Percentiles rank a stretch among this genome's conserved stretches.
phyloP scores from a whole-genome alignment of 2,329 filamentous ascomycete genomes.

The Dryadomyces quercivorus region DNA sequence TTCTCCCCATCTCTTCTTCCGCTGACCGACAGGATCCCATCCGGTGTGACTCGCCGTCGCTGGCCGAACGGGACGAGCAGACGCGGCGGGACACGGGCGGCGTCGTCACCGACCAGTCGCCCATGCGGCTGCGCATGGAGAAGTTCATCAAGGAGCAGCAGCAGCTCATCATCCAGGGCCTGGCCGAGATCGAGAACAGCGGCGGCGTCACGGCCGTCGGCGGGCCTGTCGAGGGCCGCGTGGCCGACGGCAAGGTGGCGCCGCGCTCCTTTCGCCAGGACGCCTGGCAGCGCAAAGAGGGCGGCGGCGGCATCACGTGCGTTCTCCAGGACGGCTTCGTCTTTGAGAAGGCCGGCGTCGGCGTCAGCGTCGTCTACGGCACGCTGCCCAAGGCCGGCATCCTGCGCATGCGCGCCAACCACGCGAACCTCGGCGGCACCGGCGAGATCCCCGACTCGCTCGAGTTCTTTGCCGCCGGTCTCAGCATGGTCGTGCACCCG shows the following conservation, averaged over 20 bases:
- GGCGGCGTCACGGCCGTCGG: conserved; percentile 8
- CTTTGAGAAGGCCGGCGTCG: conserved; percentile 95
- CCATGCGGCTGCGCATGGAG: conserved; percentile 97
- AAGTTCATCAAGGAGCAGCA: conserved; percentile 91
- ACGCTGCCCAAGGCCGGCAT: conserved; percentile 79
- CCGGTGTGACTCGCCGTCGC: conserved; percentile 50
- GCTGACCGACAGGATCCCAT: conserved; percentile 22
- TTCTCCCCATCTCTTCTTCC: too few species aligned
- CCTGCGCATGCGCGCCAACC: conserved; percentile 84
- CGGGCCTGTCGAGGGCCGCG: conserved; percentile 6
- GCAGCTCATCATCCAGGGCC: conserved; percentile 68
- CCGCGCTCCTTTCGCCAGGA: conserved; percentile 55
- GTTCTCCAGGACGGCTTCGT: conserved; percentile 93
- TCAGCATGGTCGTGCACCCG: conserved; percentile 89
- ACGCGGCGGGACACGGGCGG: conserved; percentile 61
- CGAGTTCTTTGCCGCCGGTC: conserved; percentile 88
- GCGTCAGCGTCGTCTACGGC: conserved; percentile 90
- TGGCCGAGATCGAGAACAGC: conserved; percentile 50
- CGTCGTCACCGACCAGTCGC: conserved; percentile 60
- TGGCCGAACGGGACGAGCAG: conserved; percentile 75
- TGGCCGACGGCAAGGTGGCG: conserved; percentile 51
- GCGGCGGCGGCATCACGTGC: conserved; percentile 87
- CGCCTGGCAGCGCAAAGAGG: conserved; percentile 76
- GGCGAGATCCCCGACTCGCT: conserved; percentile 58
- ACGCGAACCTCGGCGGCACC: conserved; percentile 66